Percentiles rank a stretch among this genome's conserved stretches.
phyloP scores from a whole-genome alignment of 2,329 filamentous ascomycete species.

The Colletotrichum sublineola region DNA sequence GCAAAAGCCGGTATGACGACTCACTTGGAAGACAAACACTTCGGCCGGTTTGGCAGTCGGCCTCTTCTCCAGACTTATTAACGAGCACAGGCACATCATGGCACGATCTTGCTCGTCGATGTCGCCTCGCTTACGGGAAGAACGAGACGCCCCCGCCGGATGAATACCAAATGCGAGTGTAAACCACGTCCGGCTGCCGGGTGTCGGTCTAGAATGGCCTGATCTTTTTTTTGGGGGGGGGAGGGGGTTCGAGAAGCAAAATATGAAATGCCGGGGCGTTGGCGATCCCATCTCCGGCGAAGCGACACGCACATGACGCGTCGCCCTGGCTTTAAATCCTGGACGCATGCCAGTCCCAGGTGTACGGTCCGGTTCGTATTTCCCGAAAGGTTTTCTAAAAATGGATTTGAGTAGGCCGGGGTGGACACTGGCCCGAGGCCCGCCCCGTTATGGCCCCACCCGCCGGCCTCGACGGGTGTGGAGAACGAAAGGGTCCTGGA shows the following conservation, averaged over 20 bases:
- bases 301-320: constrained; percentile 11
- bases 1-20: constrained; percentile 6
- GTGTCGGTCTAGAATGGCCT: constrained; percentile 10
- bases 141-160: constrained; percentile 20
- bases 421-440: constrained; percentile 12
- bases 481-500: constrained; percentile 17
- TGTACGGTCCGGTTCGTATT: constrained; percentile 32
- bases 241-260: constrained; percentile 3
- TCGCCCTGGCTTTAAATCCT: neutral
- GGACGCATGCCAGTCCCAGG: constrained; percentile 24
- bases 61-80: constrained; percentile 33
- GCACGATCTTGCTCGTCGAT: constrained; percentile 28
- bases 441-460: constrained; percentile 2
- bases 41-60: neutral
- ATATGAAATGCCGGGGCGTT: neutral
- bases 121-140: constrained; percentile 19
- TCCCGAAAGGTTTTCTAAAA: constrained; percentile 35
- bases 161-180: constrained; percentile 1
- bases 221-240: neutral
- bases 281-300: constrained; percentile 1
- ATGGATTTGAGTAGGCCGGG: constrained; percentile 24
- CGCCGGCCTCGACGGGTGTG: constrained; percentile 19
- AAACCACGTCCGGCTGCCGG: constrained; percentile 11
- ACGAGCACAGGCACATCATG: constrained; percentile 26
- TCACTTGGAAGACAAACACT: constrained; percentile 6